Percentiles rank a stretch among this genome's conserved stretches.
These are phyloP conservation scores for Sugiyamaella floridensis DNA, from an alignment of 805 yeast species.

Conservation along the genomic window DNA sequence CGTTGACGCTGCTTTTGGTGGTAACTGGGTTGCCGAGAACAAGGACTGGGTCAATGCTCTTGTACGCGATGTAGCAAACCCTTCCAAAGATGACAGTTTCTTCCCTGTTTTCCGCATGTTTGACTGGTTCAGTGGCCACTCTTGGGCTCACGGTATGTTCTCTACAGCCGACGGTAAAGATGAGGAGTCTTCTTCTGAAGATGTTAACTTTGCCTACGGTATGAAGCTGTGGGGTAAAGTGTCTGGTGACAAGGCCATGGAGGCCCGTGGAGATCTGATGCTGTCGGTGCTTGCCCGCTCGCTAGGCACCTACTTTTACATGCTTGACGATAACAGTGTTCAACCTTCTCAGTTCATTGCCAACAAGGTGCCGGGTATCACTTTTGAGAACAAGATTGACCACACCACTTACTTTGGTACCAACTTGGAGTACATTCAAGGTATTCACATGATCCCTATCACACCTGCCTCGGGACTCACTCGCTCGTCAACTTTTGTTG, in stretches of 20 bases:
- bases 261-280: conserved; percentile 54
- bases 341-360: conserved; percentile 48
- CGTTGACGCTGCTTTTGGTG: conserved; percentile 47
- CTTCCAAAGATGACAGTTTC: conserved; percentile 41
- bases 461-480: conserved; percentile 55
- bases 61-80: conserved; percentile 64
- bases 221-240: conserved; percentile 67
- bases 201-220: conserved; percentile 64
- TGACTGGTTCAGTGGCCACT: conserved; percentile 71
- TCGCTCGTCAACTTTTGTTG: conserved; percentile 43
- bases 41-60: conserved; percentile 56
- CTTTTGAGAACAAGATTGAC: conserved; percentile 70
- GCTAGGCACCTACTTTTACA: conserved; percentile 49
- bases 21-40: conserved; percentile 43
- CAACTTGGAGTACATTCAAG: conserved; percentile 61
- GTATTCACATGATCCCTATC: conserved; percentile 73
- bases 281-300: conserved; percentile 49
- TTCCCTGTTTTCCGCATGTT: conserved; percentile 66
- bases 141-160: conserved; percentile 71
- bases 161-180: conserved; percentile 63
- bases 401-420: conserved; percentile 70
- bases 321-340: conserved; percentile 41
- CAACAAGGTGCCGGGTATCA: conserved; percentile 70
- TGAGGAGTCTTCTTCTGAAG: conserved; percentile 69
- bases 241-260: conserved; percentile 48